Evolutionary conservation across 2,329 filamentous ascomycete species (phyloP), one percentile per base, ranked within the genome.

Genomic region (Amauroascus verrucosus): DNA sequence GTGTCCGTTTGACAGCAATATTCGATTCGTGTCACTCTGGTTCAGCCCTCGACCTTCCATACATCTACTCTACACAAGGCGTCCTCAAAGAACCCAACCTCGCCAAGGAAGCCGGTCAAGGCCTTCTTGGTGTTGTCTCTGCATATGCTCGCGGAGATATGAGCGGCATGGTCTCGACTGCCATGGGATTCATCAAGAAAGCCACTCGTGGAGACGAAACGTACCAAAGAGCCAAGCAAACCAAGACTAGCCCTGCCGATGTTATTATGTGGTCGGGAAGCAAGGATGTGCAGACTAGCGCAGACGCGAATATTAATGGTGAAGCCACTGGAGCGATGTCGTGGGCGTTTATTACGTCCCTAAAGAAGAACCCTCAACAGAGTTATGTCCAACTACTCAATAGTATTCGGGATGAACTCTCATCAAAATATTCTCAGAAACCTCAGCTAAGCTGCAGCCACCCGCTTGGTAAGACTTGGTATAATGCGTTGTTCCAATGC

Each of bases 181-280:
- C 93, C n/a, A 82, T 91, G 67, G 82, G 82, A 44, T 80, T 97
- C 64, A 82, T 94, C 71, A 96, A 96, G 76, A 86, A 89, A 66
- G 89, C 88, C 16, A 85, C 87, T 20, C 80, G 74, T 56, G 90
- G 90, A 60, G 83, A 93, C 60, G 81, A 85, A 33, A 84, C 84
- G 16, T 84, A 89, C 69, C 79, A 94, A 71, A 83, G 82, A 67
- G 87, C 90, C 58, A 77, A 88, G 66, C 80, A 85, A 60, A 97
- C 91, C 40, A 94, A 94, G 74, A 97, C 93, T 14, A 93, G 86
- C 52, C 85, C 90, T 1, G 93, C 93, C 38, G 93, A 98, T 70
- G 93, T 98, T 30, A 82, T 98, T 67, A 95, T 96, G 87, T 95
- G 90, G 86, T 95, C 88, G 57, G 93, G 93, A 54, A 94, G 88